Base-by-base conservation (phyloP, 2,329 filamentous ascomycete species). In the Tetracladium maxilliforme region DNA sequence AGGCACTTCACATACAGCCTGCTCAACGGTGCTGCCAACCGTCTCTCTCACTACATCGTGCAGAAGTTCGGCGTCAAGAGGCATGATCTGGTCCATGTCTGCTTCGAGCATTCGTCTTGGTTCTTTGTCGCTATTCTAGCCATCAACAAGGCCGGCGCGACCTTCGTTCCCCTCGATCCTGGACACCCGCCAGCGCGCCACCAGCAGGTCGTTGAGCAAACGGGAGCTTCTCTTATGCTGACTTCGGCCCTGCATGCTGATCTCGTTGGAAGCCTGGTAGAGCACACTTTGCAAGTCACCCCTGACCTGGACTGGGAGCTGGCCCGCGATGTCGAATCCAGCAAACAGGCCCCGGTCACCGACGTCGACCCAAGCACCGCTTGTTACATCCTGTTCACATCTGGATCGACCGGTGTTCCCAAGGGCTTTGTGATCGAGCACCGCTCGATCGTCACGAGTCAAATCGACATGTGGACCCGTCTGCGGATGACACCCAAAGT, bases 311-410 rank as follows among this genome's bases (percentile, higher is more conserved):
- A n/a, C n/a, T n/a, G n/a, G n/a, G n/a, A n/a, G n/a, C n/a, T n/a
- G n/a, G n/a, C n/a, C n/a, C n/a, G n/a, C n/a, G n/a, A n/a, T n/a
- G n/a, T n/a, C n/a, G n/a, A n/a, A n/a, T n/a, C n/a, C n/a, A n/a
- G n/a, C n/a, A n/a, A n/a, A n/a, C n/a, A n/a, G n/a, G n/a, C n/a
- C n/a, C n/a, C 87, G 42, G n/a, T n/a, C n/a, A n/a, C n/a, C n/a
- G n/a, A n/a, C n/a, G n/a, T n/a, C n/a, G n/a, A n/a, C n/a, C n/a
- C n/a, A n/a, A n/a, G n/a, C n/a, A n/a, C n/a, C n/a, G n/a, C n/a
- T 15, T 20, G 18, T 4, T 70, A 75, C 44, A 73, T 87, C 40
- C n/a, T n/a, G n/a, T n/a, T n/a, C n/a, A 63, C 56, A 27, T 62
- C 52, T n/a, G 60, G 59, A n/a, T 61, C 56, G 11, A 62, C 59